phyloP scores from a whole-genome alignment of 139 green algal species.

The Chlamydomonas asymmetrica region DNA sequence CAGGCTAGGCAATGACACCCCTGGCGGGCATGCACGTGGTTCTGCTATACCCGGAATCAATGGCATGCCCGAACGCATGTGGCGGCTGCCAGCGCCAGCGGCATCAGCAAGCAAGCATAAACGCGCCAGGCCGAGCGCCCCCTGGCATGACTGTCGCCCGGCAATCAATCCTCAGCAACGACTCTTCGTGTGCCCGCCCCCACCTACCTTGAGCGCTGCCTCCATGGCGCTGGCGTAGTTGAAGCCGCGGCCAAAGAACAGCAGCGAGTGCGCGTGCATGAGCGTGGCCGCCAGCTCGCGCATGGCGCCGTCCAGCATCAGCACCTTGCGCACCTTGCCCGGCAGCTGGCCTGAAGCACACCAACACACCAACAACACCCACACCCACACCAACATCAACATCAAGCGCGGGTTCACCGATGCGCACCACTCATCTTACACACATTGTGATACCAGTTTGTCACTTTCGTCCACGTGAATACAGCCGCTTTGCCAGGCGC shows the following conservation, averaged over 20 bases:
- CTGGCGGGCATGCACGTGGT: too few relatives aligned
- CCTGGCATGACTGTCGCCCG: too few relatives aligned
- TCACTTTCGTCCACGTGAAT: too few relatives aligned
- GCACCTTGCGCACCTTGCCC: slow-evolving; percentile 50
- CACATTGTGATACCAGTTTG: too few relatives aligned
- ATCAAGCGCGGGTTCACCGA: too few relatives aligned
- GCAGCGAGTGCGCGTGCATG: slow-evolving; percentile 73
- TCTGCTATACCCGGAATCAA: too few relatives aligned
- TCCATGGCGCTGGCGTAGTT: slow-evolving; percentile 98
- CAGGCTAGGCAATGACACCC: too few relatives aligned
- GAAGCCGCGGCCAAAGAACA: slow-evolving; percentile 90
- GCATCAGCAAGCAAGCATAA: not conserved
- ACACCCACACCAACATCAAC: too few relatives aligned
- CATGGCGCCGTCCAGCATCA: slow-evolving; percentile 83
- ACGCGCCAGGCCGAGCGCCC: not conserved
- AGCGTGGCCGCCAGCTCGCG: slow-evolving; percentile 79
- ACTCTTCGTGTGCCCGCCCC: not conserved
- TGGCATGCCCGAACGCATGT: too few relatives aligned
- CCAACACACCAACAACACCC: too few relatives aligned
- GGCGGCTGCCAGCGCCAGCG: not conserved
- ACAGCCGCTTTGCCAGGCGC: too few relatives aligned
- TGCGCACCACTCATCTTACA: too few relatives aligned
- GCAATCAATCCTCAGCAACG: not conserved
- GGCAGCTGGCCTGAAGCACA: slow-evolving; percentile 54
- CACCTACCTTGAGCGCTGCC: slow-evolving; percentile 79